Evolutionary conservation across 352 stramenopile genomes (phyloP).

Genomic region (Aphanomyces euteiches): DNA sequence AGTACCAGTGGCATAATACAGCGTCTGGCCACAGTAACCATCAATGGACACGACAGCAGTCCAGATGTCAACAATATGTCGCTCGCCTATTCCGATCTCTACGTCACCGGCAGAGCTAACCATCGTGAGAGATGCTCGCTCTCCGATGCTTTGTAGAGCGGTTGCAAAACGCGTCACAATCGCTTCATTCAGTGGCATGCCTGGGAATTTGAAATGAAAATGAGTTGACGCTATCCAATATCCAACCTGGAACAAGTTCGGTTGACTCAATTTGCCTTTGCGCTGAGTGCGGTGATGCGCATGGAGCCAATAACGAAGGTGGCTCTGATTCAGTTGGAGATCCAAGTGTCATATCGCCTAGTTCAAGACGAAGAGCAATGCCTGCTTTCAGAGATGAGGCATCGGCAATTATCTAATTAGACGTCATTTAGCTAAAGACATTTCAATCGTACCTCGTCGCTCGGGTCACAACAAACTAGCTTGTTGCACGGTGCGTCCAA

Average conservation of each 20-base stretch:
- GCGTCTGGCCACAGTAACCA: slow-evolving; percentile 74
- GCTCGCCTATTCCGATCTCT: slow-evolving; percentile 21
- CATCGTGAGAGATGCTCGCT: not conserved
- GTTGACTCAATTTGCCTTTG: too few species aligned
- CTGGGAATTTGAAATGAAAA: slow-evolving; percentile 27
- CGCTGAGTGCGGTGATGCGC: not conserved
- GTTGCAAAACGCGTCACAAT: slow-evolving; percentile 63
- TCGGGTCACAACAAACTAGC: slow-evolving; percentile 73
- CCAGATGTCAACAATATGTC: slow-evolving; percentile 62
- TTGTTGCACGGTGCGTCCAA: slow-evolving; percentile 68
- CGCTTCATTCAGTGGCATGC: slow-evolving; percentile 57
- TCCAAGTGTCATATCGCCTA: slow-evolving; percentile 35
- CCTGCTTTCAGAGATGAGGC: slow-evolving; percentile 78
- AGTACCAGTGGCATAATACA: slow-evolving; percentile 61
- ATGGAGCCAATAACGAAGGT: not conserved
- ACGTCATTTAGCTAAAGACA: not conserved
- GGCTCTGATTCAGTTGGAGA: not conserved
- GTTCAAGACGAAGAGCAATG: slow-evolving; percentile 58
- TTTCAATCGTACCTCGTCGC: slow-evolving; percentile 50
- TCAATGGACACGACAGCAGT: slow-evolving; percentile 77
- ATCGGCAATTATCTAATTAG: slow-evolving; percentile 61
- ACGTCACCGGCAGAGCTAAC: slow-evolving; percentile 27
- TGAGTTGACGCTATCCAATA: too few species aligned
- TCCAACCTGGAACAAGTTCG: too few species aligned
- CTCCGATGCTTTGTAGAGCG: slow-evolving; percentile 33